Percentiles rank a stretch among this genome's conserved stretches.
Evolutionary conservation across 2,329 filamentous ascomycete species (phyloP).

Genomic region (Pestalotiopsis sp.): DNA sequence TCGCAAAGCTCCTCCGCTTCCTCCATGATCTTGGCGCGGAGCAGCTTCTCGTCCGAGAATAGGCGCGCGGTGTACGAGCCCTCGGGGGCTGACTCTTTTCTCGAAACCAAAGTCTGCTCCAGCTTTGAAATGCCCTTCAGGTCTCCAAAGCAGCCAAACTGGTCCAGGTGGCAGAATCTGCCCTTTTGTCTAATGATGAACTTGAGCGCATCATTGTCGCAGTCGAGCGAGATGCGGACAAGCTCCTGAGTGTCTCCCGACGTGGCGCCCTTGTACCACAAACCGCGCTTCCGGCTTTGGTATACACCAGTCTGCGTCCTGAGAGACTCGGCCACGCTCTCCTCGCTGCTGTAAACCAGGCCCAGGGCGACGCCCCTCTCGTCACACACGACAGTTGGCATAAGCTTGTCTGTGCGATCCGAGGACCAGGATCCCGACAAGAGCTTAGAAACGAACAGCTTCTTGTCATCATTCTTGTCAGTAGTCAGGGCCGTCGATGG

Average conservation of each 20-base stretch:
- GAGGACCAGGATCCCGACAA: constrained; percentile 77
- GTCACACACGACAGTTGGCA: constrained; percentile 90
- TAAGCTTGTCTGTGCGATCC: constrained; percentile 80
- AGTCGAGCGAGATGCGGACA: constrained; percentile 82
- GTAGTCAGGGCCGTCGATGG: constrained; percentile 72
- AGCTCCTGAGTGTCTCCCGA: constrained; percentile 94
- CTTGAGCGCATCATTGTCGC: constrained; percentile 88
- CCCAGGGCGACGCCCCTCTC: constrained; percentile 83
- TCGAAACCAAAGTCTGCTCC: constrained; percentile 81
- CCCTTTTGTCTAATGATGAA: constrained; percentile 91
- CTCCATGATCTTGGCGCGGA: constrained; percentile 97
- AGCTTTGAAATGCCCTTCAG: constrained; percentile 80
- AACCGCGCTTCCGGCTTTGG: constrained; percentile 89
- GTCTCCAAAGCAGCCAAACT: constrained; percentile 89
- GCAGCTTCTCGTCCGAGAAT: constrained; percentile 87
- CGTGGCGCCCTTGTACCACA: constrained; percentile 96
- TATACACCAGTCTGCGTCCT: constrained; percentile 83
- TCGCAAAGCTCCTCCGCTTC: constrained; percentile 95
- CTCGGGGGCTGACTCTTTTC: constrained; percentile 79
- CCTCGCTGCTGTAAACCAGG: constrained; percentile 90
- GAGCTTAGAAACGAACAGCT: constrained; percentile 69
- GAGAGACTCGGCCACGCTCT: constrained; percentile 86
- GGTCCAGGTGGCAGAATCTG: constrained; percentile 91
- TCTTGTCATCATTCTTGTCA: constrained; percentile 61
- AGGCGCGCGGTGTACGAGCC: constrained; percentile 93